These are phyloP conservation scores for Agaricus bisporus DNA, from an alignment of 768 basidiomycete genomes.

Conservation along the genomic window DNA sequence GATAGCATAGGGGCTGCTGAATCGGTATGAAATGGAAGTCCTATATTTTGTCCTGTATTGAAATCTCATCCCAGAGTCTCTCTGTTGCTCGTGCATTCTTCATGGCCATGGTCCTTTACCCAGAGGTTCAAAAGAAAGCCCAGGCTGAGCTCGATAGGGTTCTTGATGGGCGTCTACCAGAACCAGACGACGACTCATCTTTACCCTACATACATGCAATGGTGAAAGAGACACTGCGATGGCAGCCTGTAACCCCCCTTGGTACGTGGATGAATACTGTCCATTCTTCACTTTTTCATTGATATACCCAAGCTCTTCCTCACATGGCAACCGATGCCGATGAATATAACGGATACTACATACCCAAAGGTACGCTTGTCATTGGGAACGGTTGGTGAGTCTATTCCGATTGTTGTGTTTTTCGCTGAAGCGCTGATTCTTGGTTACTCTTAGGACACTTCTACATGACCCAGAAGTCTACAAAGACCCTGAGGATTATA, in stretches of 20 bases:
- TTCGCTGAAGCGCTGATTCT: not conserved
- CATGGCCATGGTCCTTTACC: slow-evolving; percentile 32
- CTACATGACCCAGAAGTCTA: slow-evolving; percentile 17
- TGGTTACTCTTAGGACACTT: slow-evolving; percentile 9
- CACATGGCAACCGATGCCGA: not conserved
- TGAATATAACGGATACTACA: slow-evolving; percentile 12
- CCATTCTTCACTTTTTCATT: too few species aligned
- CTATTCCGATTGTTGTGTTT: not conserved
- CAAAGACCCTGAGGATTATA: slow-evolving; percentile 15
- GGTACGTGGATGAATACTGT: too few species aligned
- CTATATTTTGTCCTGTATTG: not conserved
- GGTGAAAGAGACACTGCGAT: slow-evolving; percentile 23
- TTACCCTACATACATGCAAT: slow-evolving; percentile 31
- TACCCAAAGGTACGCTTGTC: slow-evolving; percentile 13
- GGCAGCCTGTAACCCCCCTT: slow-evolving; percentile 13
- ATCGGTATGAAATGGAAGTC: not conserved
- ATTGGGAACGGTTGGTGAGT: slow-evolving; percentile 13
- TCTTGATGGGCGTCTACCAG: slow-evolving; percentile 27
- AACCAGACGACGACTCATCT: slow-evolving; percentile 21
- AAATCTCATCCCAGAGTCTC: slow-evolving; percentile 17
- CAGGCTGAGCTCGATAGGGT: slow-evolving; percentile 36
- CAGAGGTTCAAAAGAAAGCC: slow-evolving; percentile 26
- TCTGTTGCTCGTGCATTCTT: slow-evolving; percentile 26
- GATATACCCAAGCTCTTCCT: not conserved
- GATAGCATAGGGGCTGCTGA: not conserved